Evolutionary conservation across 164 flowering plant species (phyloP).

Genomic region (Magnolia officinalis): DNA sequence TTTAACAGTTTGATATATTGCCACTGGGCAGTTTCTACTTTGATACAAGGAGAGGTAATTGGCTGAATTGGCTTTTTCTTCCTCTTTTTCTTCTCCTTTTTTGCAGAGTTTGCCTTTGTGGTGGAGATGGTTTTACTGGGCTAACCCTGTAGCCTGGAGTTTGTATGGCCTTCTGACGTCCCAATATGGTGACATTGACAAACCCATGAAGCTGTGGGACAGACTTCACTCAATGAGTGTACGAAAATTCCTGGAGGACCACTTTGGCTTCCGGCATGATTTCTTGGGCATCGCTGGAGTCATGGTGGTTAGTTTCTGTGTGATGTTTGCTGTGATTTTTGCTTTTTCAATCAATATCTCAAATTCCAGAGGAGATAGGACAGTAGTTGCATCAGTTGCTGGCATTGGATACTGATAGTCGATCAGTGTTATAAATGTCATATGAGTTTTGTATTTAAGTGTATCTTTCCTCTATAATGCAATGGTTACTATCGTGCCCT

Average conservation of each 20-base stretch:
- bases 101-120: slow-evolving; percentile 81
- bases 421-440: neutral
- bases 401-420: neutral
- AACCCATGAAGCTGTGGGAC: slow-evolving; percentile 52
- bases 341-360: slow-evolving; percentile 76
- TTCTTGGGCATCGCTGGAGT: slow-evolving; percentile 57
- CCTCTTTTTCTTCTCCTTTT: slow-evolving; percentile 6
- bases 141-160: slow-evolving; percentile 86
- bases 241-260: slow-evolving; percentile 36
- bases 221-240: slow-evolving; percentile 38
- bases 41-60: neutral
- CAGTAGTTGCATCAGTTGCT: neutral
- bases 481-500: no score
- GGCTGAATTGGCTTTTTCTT: neutral
- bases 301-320: slow-evolving; percentile 60
- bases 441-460: neutral
- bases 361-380: slow-evolving; percentile 83
- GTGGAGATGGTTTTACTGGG: slow-evolving; percentile 99
- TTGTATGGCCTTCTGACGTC: slow-evolving; percentile 83
- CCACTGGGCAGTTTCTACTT: neutral
- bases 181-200: slow-evolving; percentile 63
- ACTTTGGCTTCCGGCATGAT: slow-evolving; percentile 71
- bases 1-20: neutral
- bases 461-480: no score
- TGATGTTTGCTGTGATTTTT: slow-evolving; percentile 64